These are phyloP conservation scores for Schrenkiella parvula DNA, from an alignment of 345 rosid genomes.

Conservation along the genomic window DNA sequence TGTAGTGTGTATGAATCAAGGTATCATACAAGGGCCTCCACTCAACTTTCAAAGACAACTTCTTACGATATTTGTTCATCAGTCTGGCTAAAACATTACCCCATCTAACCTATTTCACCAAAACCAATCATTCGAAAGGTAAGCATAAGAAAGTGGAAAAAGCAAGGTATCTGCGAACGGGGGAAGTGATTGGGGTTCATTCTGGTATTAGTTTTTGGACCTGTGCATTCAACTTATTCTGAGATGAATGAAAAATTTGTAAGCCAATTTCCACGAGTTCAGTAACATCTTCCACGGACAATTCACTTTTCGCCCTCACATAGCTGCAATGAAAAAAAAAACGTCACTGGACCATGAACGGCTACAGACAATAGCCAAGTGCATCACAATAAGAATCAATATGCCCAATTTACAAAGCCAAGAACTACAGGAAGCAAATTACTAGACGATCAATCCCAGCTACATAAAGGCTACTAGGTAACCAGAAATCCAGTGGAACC, in stretches of 20 bases:
- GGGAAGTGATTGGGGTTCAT: slow-evolving; percentile 1
- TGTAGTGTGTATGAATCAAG: slow-evolving; percentile 76
- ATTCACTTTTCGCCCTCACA: slow-evolving; percentile 87
- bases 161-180: not conserved
- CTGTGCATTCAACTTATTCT: slow-evolving; percentile 80
- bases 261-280: slow-evolving; percentile 65
- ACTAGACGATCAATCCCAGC: slow-evolving; percentile 10
- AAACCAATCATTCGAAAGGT: slow-evolving; percentile 10
- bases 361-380: not conserved
- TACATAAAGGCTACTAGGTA: slow-evolving; percentile 11
- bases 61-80: slow-evolving; percentile 73
- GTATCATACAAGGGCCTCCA: slow-evolving; percentile 96
- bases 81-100: slow-evolving; percentile 73
- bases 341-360: not conserved
- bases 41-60: slow-evolving; percentile 63
- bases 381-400: slow-evolving; percentile 11
- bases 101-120: slow-evolving; percentile 83
- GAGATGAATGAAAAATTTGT: slow-evolving; percentile 65
- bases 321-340: slow-evolving; percentile 43
- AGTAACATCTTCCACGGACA: slow-evolving; percentile 68
- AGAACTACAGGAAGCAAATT: slow-evolving; percentile 2
- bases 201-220: slow-evolving; percentile 34
- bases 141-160: slow-evolving; percentile 13
- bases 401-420: not conserved
- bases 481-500: not conserved